phyloP scores from a whole-genome alignment of 768 basidiomycete genomes.

The Myochromella boudieri region DNA sequence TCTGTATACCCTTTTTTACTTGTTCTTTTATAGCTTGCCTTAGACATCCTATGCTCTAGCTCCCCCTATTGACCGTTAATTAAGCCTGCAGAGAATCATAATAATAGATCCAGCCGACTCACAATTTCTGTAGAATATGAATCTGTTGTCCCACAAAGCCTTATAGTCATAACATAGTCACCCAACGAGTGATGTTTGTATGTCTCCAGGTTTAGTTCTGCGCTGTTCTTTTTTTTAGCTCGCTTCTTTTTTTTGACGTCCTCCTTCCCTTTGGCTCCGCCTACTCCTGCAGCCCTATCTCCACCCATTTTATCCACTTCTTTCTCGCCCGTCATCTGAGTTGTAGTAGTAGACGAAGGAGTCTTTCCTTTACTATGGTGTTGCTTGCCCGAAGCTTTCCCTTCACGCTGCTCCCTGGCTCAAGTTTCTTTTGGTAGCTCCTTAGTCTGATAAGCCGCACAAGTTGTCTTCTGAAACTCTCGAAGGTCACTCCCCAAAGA shows the following conservation, averaged over 20 bases:
- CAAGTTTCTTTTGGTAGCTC: not conserved
- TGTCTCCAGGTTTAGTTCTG: not conserved
- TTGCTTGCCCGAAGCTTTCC: no score
- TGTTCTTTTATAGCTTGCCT: conserved; percentile 12
- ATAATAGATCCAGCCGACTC: not conserved
- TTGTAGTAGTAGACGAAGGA: not conserved
- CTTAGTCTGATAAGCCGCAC: not conserved
- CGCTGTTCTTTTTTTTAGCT: not conserved
- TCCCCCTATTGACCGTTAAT: conserved; percentile 10
- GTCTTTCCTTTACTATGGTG: no score
- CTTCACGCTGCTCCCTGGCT: no score
- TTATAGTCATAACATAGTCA: not conserved
- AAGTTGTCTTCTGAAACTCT: no score
- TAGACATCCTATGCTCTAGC: conserved; percentile 15
- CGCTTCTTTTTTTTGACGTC: not conserved
- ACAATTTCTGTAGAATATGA: not conserved
- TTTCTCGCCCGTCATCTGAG: not conserved
- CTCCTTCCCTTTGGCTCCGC: no score
- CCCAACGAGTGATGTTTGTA: not conserved
- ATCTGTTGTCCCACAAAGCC: not conserved
- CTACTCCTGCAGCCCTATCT: no score
- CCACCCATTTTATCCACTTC: no score
- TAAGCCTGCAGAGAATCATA: not conserved
- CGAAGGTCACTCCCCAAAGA: no score
- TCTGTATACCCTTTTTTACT: conserved; percentile 5